Evolutionary conservation across 208 protist species (phyloP).

Genomic region (Trypanosoma vivax): DNA sequence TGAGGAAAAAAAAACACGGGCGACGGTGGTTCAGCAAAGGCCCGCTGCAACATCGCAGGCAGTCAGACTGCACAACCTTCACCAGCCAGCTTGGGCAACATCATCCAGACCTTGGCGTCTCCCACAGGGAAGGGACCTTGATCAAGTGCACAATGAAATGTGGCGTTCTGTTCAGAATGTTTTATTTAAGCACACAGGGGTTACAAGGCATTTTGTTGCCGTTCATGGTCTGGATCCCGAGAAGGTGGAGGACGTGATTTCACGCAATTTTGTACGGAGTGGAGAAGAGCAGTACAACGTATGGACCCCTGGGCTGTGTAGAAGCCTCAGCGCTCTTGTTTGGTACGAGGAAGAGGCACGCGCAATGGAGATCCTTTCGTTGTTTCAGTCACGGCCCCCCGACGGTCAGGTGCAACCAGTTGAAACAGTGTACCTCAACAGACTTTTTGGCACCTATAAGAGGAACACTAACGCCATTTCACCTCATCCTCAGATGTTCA

Average conservation of each 20-base stretch:
- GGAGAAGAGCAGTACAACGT: constrained; percentile 26
- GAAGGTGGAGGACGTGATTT: constrained; percentile 13
- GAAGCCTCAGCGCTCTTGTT: constrained; percentile 37
- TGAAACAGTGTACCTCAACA: constrained; percentile 19
- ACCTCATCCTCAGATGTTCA: not conserved
- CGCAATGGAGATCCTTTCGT: constrained; percentile 17
- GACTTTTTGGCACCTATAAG: not conserved
- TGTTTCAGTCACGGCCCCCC: constrained; percentile 5
- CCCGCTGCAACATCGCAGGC: not conserved
- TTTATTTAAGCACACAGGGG: not conserved
- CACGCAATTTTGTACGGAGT: constrained; percentile 14
- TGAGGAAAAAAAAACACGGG: not conserved
- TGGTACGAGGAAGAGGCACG: constrained; percentile 23
- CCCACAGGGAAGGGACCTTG: constrained; percentile 8
- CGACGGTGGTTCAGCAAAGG: not conserved
- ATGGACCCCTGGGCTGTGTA: constrained; percentile 17
- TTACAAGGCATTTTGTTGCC: constrained; percentile 15
- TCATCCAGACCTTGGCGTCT: constrained; percentile 3
- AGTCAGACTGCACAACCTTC: not conserved
- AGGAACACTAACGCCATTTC: too few relatives aligned
- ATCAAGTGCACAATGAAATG: constrained; percentile 31
- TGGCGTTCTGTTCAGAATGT: constrained; percentile 17
- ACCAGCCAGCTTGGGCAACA: not conserved
- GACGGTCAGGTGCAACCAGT: constrained; percentile 11
- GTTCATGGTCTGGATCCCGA: constrained; percentile 32